Conservation (phyloP, 768 basidiomycete species). For the Tylopilus felleus region DNA sequence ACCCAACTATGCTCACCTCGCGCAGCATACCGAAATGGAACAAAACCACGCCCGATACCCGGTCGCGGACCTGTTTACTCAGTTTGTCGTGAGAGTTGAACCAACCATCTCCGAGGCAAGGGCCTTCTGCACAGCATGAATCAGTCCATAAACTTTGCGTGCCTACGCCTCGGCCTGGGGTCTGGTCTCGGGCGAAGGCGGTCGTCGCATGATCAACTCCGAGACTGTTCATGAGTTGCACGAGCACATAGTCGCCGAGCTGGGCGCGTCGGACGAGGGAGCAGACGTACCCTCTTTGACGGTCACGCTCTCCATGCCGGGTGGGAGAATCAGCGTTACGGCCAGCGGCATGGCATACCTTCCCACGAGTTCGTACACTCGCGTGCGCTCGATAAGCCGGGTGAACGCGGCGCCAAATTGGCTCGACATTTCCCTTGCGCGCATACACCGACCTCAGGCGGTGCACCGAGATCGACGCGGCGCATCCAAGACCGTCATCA, state of each 20-base stretch:
- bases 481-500: slow-evolving; percentile 63
- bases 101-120: slow-evolving; percentile 18
- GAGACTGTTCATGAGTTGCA: slow-evolving; percentile 50
- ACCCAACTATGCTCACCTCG: slow-evolving; percentile 30
- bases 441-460: slow-evolving; percentile 62
- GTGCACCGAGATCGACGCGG: slow-evolving; percentile 61
- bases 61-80: slow-evolving; percentile 44
- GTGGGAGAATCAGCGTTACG: slow-evolving; percentile 55
- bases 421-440: slow-evolving; percentile 48
- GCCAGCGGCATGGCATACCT: slow-evolving; percentile 66
- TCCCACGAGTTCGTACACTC: not conserved
- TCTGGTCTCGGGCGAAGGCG: slow-evolving; percentile 35
- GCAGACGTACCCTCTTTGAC: slow-evolving; percentile 50
- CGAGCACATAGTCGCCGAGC: too few species aligned
- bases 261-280: too few species aligned
- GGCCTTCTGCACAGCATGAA: slow-evolving; percentile 28
- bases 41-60: slow-evolving; percentile 53
- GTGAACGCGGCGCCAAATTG: slow-evolving; percentile 10
- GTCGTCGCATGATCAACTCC: slow-evolving; percentile 37
- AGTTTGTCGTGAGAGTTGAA: slow-evolving; percentile 22
- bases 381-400: too few species aligned
- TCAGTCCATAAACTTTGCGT: slow-evolving; percentile 41
- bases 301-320: slow-evolving; percentile 26
- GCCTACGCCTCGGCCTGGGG: slow-evolving; percentile 61
- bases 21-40: slow-evolving; percentile 59